Percentiles rank a stretch among this genome's conserved stretches.
These are phyloP conservation scores for Plantago major DNA, from an alignment of 257 asterid species.

Conservation along the genomic window DNA sequence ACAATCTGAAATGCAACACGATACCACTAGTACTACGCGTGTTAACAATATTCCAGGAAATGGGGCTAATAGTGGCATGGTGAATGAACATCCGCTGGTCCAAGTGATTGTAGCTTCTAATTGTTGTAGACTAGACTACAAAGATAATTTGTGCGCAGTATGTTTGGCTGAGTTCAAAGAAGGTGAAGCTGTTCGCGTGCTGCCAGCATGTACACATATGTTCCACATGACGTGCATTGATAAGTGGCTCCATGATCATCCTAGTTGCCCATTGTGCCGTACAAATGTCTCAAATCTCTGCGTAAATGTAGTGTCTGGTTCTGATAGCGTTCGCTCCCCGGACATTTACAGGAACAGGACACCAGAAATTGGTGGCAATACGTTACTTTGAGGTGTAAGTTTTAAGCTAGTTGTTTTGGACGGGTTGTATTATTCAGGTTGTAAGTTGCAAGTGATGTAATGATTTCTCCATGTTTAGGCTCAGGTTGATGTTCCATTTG, in stretches of 20 bases:
- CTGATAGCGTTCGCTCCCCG: background rate
- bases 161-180: constrained; percentile 38
- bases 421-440: too few relatives aligned
- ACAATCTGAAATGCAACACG: background rate
- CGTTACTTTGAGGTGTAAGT: background rate
- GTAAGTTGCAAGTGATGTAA: too few relatives aligned
- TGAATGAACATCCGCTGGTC: constrained; percentile 18
- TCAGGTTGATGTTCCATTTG: too few relatives aligned
- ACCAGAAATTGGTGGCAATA: background rate
- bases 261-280: constrained; percentile 58
- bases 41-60: background rate
- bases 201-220: constrained; percentile 30
- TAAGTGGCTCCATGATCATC: constrained; percentile 46
- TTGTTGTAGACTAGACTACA: constrained; percentile 22
- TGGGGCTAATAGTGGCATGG: background rate
- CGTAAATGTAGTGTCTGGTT: background rate
- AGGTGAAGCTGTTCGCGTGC: constrained; percentile 28
- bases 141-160: constrained; percentile 42
- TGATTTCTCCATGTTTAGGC: too few relatives aligned
- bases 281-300: constrained; percentile 19
- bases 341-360: constrained; percentile 3
- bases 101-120: constrained; percentile 28
- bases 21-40: background rate
- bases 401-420: background rate
- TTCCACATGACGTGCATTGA: constrained; percentile 36